A percentile compares a stretch with the other conserved stretches of the same genome.
Conservation (phyloP, 2,329 filamentous ascomycete genomes). For the Fusarium pseudoanthophilum region DNA sequence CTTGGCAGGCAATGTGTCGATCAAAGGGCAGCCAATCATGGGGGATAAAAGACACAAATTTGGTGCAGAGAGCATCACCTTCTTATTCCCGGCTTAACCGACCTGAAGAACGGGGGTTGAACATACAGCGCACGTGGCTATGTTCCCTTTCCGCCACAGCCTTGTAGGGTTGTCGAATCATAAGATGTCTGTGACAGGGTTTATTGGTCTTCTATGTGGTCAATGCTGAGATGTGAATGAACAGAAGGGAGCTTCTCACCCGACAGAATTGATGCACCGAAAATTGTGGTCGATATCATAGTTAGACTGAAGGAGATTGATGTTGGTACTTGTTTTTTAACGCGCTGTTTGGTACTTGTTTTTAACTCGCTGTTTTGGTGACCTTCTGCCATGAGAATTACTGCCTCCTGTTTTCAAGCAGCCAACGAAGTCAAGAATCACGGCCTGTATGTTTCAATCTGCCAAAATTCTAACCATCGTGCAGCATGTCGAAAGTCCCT, state of each 20-base stretch:
- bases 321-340: no score
- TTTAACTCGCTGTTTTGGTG: no score
- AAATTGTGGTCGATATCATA: fast-evolving
- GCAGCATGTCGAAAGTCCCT: fast-evolving
- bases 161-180: not conserved
- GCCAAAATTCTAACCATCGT: not conserved
- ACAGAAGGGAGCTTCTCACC: not conserved
- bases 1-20: not conserved
- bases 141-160: not conserved
- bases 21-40: not conserved
- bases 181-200: not conserved
- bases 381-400: not conserved
- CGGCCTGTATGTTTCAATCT: no score
- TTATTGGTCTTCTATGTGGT: no score
- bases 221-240: not conserved
- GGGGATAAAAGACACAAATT: not conserved
- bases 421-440: fast-evolving
- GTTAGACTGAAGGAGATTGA: not conserved
- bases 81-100: not conserved
- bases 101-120: not conserved
- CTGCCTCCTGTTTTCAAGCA: not conserved
- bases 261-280: fast-evolving
- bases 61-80: fast-evolving
- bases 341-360: no score
- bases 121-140: not conserved